phyloP scores from a whole-genome alignment of 225 moss, liverwort and hornwort species.

The Pleurozium schreberi region DNA sequence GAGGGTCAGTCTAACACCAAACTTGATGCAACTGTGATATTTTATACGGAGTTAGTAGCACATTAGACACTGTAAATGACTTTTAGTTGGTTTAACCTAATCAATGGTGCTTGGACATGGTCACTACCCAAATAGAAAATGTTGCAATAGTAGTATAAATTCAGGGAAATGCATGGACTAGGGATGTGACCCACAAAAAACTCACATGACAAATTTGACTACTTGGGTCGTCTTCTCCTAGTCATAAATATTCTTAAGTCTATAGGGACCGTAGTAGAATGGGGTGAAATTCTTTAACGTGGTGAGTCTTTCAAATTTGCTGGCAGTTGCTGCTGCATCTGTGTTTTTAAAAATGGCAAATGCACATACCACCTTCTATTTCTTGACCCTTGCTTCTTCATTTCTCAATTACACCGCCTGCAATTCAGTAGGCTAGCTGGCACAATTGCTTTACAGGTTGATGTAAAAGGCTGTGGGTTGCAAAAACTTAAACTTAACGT shows the following conservation, averaged over 20 bases:
- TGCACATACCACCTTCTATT: too few species aligned
- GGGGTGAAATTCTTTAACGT: not conserved
- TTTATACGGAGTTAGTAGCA: too few species aligned
- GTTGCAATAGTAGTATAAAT: not conserved
- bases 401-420: not conserved
- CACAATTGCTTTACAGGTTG: not conserved
- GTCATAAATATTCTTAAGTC: too few species aligned
- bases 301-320: not conserved
- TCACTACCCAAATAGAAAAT: not conserved
- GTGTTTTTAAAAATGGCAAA: not conserved
- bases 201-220: not conserved
- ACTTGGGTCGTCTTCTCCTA: not conserved
- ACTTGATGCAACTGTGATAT: not conserved
- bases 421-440: not conserved
- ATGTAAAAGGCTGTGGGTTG: not conserved
- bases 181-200: not conserved
- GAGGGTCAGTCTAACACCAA: not conserved
- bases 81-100: not conserved
- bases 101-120: not conserved
- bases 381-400: not conserved
- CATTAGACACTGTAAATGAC: not conserved
- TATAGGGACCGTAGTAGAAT: too few species aligned
- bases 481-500: not conserved
- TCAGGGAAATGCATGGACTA: rapidly evolving
- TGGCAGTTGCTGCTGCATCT: too few species aligned